These are phyloP conservation scores for Penicillium fimorum DNA, from an alignment of 495 filamentous ascomycete genomes.

Conservation along the genomic window DNA sequence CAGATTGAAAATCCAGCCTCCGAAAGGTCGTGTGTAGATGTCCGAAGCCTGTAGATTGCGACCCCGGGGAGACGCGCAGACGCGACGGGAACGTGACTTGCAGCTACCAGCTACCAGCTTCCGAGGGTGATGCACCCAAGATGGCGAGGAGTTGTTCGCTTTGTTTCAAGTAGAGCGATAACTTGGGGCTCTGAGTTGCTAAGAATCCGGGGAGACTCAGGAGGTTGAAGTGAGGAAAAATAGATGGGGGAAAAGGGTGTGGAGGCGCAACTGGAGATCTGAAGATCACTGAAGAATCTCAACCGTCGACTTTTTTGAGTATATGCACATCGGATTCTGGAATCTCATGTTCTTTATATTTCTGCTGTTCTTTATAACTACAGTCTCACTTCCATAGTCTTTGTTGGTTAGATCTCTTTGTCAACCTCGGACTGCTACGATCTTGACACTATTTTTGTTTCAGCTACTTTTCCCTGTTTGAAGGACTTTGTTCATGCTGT, in stretches of 20 bases:
- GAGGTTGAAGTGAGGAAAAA: slow-evolving; percentile 6
- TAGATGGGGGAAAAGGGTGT: slow-evolving; percentile 4
- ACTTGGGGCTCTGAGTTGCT: neutral
- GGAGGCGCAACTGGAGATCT: slow-evolving; percentile 7
- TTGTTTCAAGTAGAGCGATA: neutral
- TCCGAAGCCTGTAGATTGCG: slow-evolving; percentile 19
- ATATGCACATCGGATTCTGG: neutral
- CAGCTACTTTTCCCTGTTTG: neutral
- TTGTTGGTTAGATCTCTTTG: slow-evolving; percentile 6
- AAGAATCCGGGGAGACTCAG: neutral
- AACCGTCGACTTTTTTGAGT: neutral
- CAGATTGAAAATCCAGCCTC: neutral
- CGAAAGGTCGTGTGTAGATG: neutral
- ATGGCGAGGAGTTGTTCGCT: neutral
- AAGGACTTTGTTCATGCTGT: slow-evolving; percentile 3
- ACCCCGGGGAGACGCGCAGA: slow-evolving; percentile 29
- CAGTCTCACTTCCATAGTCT: slow-evolving; percentile 3
- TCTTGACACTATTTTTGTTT: slow-evolving; percentile 9
- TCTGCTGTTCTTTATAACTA: slow-evolving; percentile 2
- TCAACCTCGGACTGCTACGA: slow-evolving; percentile 10
- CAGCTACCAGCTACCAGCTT: neutral
- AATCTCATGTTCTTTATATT: neutral
- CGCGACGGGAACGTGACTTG: slow-evolving; percentile 32
- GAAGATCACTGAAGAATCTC: slow-evolving; percentile 14
- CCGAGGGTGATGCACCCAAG: slow-evolving; percentile 9